Evolutionary conservation across 331 rosid genomes (phyloP).

Genomic region (Saraca asoca): DNA sequence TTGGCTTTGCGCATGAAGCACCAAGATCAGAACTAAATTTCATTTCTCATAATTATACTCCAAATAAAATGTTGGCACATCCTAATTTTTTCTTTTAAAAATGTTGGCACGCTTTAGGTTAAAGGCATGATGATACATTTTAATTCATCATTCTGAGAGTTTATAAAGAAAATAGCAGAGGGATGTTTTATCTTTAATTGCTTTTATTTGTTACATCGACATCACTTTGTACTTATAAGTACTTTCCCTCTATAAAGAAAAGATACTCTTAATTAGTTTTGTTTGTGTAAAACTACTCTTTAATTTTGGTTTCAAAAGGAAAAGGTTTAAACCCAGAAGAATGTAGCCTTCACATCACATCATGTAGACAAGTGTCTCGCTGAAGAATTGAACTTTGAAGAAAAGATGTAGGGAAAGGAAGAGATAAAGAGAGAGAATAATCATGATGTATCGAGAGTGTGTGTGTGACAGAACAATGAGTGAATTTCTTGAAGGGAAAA

Average conservation of each 20-base stretch:
- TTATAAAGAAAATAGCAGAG: too few species aligned
- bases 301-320: not conserved
- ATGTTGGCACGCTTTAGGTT: too few species aligned
- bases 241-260: not conserved
- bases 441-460: constrained; percentile 36
- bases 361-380: not conserved
- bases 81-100: too few species aligned
- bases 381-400: constrained; percentile 20
- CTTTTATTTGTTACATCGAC: not conserved
- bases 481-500: constrained; percentile 53
- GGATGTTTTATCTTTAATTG: not conserved
- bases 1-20: constrained; percentile 46
- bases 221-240: constrained; percentile 19
- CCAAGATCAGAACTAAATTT: constrained; percentile 29
- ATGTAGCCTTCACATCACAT: constrained; percentile 1
- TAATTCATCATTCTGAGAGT: too few species aligned
- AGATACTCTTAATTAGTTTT: not conserved
- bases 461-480: constrained; percentile 45
- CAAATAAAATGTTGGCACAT: too few species aligned
- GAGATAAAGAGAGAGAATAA: constrained; percentile 20
- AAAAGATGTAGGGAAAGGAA: not conserved
- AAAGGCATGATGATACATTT: too few species aligned
- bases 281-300: constrained; percentile 1
- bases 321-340: not conserved
- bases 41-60: constrained; percentile 37